phyloP scores from a whole-genome alignment of 257 asterid genomes.

The Ajuga chamaepitys region DNA sequence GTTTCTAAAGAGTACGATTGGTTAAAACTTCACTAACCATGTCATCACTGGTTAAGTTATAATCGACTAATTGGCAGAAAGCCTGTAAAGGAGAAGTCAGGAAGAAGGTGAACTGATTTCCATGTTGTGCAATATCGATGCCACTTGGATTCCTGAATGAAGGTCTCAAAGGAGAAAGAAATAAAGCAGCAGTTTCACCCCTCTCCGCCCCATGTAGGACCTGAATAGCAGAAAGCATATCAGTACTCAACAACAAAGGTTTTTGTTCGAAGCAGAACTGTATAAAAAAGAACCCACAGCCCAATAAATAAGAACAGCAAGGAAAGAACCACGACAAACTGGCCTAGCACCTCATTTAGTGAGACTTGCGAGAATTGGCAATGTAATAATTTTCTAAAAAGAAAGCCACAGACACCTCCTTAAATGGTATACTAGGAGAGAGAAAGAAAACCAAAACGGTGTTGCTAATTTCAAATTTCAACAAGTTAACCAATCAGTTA shows the following conservation, averaged over 20 bases:
- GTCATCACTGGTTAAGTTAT: constrained; percentile 38
- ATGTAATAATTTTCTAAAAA: neutral
- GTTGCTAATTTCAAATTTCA: neutral
- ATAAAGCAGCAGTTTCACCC: constrained; percentile 78
- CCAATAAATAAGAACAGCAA: no score
- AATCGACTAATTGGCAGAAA: constrained; percentile 77
- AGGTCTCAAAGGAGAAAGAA: constrained; percentile 84
- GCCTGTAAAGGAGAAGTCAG: constrained; percentile 88
- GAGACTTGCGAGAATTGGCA: neutral
- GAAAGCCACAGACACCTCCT: neutral
- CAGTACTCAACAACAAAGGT: constrained; percentile 15
- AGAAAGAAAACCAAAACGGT: no score
- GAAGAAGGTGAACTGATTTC: constrained; percentile 94
- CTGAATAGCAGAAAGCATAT: constrained; percentile 37
- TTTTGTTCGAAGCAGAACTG: neutral
- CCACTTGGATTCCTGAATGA: constrained; percentile 53
- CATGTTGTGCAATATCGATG: constrained; percentile 41
- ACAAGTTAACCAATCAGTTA: neutral
- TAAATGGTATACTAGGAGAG: neutral
- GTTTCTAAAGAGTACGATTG: constrained; percentile 3
- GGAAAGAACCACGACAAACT: neutral
- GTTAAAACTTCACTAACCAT: constrained; percentile 36
- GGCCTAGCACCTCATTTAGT: neutral
- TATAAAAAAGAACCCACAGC: no score
- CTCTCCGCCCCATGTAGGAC: constrained; percentile 86